These are phyloP conservation scores for Fonsecaea pugnacius DNA, from an alignment of 2,329 filamentous ascomycete species.

Conservation along the genomic window DNA sequence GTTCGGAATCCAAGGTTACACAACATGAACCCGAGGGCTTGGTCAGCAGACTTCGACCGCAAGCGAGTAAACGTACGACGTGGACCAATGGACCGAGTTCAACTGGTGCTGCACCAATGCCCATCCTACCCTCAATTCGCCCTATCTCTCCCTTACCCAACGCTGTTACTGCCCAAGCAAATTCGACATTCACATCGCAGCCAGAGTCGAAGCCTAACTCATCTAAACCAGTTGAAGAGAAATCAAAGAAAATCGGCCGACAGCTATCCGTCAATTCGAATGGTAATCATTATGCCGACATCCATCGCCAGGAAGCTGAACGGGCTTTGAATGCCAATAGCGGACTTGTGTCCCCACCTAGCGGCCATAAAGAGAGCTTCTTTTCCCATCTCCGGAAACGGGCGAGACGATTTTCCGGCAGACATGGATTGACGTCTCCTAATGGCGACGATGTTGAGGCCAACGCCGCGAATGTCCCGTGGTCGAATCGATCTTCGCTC, in stretches of 20 bases:
- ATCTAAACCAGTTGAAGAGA: conserved; percentile 60
- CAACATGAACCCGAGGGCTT: conserved; percentile 50
- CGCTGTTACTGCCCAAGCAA: conserved; percentile 86
- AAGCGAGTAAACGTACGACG: conserved; percentile 79
- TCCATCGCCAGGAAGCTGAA: conserved; percentile 89
- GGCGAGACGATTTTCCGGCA: conserved; percentile 86
- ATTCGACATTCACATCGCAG: conserved; percentile 63
- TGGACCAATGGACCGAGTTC: conserved; percentile 78
- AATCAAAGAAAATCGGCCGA: conserved; percentile 86
- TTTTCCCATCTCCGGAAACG: conserved; percentile 96
- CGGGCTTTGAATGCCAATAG: conserved; percentile 81
- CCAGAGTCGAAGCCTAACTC: conserved; percentile 38
- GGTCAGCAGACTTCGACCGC: conserved; percentile 59
- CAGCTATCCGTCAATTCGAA: conserved; percentile 91
- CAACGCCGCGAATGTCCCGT: conserved; percentile 88
- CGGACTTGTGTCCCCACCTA: conserved; percentile 74
- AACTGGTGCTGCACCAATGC: conserved; percentile 84
- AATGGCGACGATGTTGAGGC: conserved; percentile 85
- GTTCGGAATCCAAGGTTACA: conserved; percentile 46
- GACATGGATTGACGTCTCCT: conserved; percentile 81
- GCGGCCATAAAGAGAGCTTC: conserved; percentile 89
- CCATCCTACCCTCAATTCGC: conserved; percentile 89
- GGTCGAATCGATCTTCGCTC: conserved; percentile 85
- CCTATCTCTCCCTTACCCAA: conserved; percentile 97
- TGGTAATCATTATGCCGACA: conserved; percentile 88